Base-by-base conservation (phyloP, 116 monocot genomes). In the Cymodocea nodosa region DNA sequence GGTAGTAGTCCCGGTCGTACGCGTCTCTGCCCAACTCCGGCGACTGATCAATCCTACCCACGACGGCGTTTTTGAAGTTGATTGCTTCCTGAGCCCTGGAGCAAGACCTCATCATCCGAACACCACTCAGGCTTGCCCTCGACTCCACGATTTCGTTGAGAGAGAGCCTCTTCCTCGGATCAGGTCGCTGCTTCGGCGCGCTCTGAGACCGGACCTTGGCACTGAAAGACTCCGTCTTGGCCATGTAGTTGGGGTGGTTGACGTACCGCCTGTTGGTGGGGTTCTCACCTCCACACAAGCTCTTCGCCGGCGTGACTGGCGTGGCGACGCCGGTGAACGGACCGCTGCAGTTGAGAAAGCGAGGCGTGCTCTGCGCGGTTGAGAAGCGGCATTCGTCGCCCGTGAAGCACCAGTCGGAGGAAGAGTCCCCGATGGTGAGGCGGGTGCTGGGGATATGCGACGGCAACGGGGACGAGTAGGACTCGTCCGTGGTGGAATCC, bases 141-240 rank as follows among this genome's bases (percentile, higher is more conserved):
- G 87, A 77, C 70, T 83, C 83, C 4, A 83, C 50, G 70, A 81
- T 71, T 67, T 87, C 87, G 17, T 66, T 83, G 64, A 95, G 53
- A 0, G 90, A 77, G 25, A 84, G 19, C 52, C 83, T 36, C 78
- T 76, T 85, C 71, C 79, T 68, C 1, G 60, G 49, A 68, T 82
- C 84, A 30, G 90, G 87, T 66, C 94, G 57, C 79, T 87, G 94
- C 75, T 81, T 94, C 56, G 94, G 94, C 37, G 90, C 79, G 76
- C 94, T 94, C 24, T 87, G 90, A 0, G 90, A 94, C 71, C 94
- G 73, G 48, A 77, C 76, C 75, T 94, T 94, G 4, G 94, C 87
- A 52, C 79, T 86, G 64, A 85, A 94, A 0, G 87, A 87, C 69
- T 80, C 82, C 10, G 94, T 94, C 73, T 77, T 87, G 10, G 77